Evolutionary conservation across 805 yeast species (phyloP), one percentile per base, ranked within the genome.

Genomic region (Starmerella floris): DNA sequence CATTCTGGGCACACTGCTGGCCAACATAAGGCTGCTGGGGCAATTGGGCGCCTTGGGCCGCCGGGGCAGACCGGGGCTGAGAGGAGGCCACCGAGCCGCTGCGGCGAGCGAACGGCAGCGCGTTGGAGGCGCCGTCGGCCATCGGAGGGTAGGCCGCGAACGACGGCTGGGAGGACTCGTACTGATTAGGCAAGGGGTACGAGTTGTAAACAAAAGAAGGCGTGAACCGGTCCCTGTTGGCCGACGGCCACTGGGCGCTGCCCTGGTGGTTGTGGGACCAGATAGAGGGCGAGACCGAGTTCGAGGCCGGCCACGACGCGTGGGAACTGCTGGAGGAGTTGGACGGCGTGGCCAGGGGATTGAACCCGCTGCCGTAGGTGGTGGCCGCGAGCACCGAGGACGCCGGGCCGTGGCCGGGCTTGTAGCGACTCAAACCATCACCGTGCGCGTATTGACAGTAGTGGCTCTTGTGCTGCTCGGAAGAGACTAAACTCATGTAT

Each of bases 201-300:
- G 28, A 13, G 37, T 34, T 34, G 37, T 22, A 13, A n/a, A 13
- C 13, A n/a, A n/a, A 23, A n/a, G 8, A n/a, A n/a, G n/a, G n/a
- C 16, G 13, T 10, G 16, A 9, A 25, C 11, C 28, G 28, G 28
- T 25, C 28, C n/a, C n/a, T n/a, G 28, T 8, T 35, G 6, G 30
- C 4, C n/a, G 35, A 5, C 6, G 49, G 49, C 49, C 46, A 42
- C 21, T 32, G 45, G 16, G 37, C 27, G 21, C 31, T 27, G 25
- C 44, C 42, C 26, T 40, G 43, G 26, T 49, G 51, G 37, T 47
- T 41, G n/a, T 39, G 46, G 15, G 50, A 46, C 52, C 52, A 49
- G 26, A 49, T 46, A 11, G 50, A 46, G 4, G 51, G 52, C 9
- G 51, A 44, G n/a, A 31, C 37, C 20, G 46, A 31, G 25, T 23